Evolutionary conservation across 2,329 filamentous ascomycete species (phyloP).

Genomic region (Albophoma yamanashiensis): DNA sequence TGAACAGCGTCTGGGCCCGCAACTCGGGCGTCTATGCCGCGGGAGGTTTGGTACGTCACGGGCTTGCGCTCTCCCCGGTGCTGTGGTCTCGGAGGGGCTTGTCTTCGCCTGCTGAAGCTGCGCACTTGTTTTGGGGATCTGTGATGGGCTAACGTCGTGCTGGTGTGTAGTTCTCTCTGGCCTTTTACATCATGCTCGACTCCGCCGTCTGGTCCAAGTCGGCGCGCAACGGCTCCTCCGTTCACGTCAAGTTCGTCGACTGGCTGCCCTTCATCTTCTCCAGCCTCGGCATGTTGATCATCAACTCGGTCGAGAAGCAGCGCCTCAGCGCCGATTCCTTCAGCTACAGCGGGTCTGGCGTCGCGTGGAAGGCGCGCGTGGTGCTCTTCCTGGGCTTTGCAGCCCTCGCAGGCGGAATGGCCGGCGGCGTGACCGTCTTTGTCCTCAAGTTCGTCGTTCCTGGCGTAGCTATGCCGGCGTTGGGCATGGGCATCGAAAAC

Average conservation of each 20-base stretch:
- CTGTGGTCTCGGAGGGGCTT: no score
- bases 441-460: constrained; percentile 54
- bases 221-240: constrained; percentile 43
- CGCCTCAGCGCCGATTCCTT: constrained; percentile 53
- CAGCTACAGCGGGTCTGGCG: constrained; percentile 49
- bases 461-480: constrained; percentile 45
- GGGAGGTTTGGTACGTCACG: constrained; percentile 47
- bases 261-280: constrained; percentile 61
- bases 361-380: constrained; percentile 59
- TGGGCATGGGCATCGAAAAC: constrained; percentile 56
- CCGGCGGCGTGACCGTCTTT: constrained; percentile 57
- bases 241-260: constrained; percentile 57
- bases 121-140: background rate
- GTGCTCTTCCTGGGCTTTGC: constrained; percentile 59
- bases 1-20: constrained; percentile 53
- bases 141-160: background rate
- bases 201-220: constrained; percentile 57
- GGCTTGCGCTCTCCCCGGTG: background rate
- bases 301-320: constrained; percentile 59
- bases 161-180: constrained; percentile 50
- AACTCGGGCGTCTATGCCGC: constrained; percentile 53
- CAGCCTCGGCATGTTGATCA: constrained; percentile 58
- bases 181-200: constrained; percentile 60
- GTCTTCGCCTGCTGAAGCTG: background rate
- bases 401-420: constrained; percentile 55